Evolutionary conservation across 1,284 basidiomycete genomes (phyloP).

Genomic region (Chondrostereum purpureum): DNA sequence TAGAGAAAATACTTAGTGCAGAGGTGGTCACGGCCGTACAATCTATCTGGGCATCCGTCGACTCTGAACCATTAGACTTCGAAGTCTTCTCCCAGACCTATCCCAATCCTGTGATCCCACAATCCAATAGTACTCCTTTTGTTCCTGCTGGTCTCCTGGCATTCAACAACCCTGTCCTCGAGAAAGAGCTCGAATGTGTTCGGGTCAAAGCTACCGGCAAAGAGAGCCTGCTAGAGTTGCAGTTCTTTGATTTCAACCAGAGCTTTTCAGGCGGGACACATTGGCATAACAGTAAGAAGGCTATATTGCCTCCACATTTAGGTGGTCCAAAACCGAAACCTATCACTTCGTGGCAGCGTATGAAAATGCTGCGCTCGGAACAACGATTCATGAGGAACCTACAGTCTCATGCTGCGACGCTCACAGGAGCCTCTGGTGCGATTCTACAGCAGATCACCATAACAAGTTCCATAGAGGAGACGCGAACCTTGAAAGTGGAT

Average conservation of each 20-base stretch:
- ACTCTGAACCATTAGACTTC: no score
- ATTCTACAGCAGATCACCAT: slow-evolving; percentile 49
- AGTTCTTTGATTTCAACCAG: no score
- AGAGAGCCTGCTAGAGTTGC: no score
- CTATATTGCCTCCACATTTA: slow-evolving; percentile 48
- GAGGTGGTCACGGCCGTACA: no score
- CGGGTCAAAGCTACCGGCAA: no score
- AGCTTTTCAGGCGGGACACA: slow-evolving; percentile 41
- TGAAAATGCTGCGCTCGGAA: slow-evolving; percentile 32
- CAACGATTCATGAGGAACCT: slow-evolving; percentile 53
- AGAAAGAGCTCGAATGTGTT: no score
- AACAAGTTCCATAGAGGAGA: slow-evolving; percentile 23
- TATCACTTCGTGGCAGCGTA: slow-evolving; percentile 28
- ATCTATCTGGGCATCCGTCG: no score
- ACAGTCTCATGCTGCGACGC: slow-evolving; percentile 52
- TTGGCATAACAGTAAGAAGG: slow-evolving; percentile 47
- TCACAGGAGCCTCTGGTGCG: slow-evolving; percentile 55
- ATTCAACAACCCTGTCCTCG: slow-evolving; percentile 16
- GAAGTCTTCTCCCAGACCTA: no score
- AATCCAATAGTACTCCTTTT: no score
- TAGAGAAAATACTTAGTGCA: no score
- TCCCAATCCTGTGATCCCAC: no score
- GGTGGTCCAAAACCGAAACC: slow-evolving; percentile 37
- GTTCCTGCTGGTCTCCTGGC: no score
- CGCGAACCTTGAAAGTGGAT: slow-evolving; percentile 2